A percentile compares a stretch with the other conserved stretches of the same genome.
These are phyloP conservation scores for Aspergillus wentii DNA, from an alignment of 495 filamentous ascomycete genomes.

Conservation along the genomic window DNA sequence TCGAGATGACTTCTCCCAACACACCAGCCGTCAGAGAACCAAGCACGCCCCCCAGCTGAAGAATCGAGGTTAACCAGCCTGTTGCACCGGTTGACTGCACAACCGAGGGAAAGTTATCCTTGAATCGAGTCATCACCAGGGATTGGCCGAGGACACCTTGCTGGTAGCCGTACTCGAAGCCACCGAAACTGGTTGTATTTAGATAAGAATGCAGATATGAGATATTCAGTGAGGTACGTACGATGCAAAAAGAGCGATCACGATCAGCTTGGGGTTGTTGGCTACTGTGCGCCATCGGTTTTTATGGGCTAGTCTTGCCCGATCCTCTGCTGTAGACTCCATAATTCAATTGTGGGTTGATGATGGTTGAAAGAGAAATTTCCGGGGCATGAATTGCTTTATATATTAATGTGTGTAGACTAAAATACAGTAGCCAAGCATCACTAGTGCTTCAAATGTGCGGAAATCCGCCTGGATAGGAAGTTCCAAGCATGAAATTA, in stretches of 20 bases:
- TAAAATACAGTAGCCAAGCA: too few species aligned
- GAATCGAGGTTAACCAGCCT: constrained; percentile 48
- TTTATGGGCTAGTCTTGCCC: too few species aligned
- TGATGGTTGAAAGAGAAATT: too few species aligned
- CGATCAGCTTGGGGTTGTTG: constrained; percentile 33
- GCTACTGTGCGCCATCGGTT: too few species aligned
- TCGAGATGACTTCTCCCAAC: constrained; percentile 58
- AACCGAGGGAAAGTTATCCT: constrained; percentile 36
- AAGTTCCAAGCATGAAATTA: too few species aligned
- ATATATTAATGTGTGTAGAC: too few species aligned
- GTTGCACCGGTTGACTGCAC: constrained; percentile 33
- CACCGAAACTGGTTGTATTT: constrained; percentile 25
- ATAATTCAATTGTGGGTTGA: too few species aligned
- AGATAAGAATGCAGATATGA: neutral
- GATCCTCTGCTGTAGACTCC: too few species aligned
- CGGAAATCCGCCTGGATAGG: too few species aligned
- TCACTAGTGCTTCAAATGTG: too few species aligned
- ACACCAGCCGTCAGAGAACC: constrained; percentile 57
- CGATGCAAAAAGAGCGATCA: constrained; percentile 43
- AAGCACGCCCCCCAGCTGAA: constrained; percentile 72
- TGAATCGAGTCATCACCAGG: constrained; percentile 39
- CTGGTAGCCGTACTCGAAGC: constrained; percentile 45
- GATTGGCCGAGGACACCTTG: constrained; percentile 41
- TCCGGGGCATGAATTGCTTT: too few species aligned
- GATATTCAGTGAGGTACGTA: constrained; percentile 6